Evolutionary conservation across 768 basidiomycete genomes (phyloP).

Genomic region (Tricholoma flavovirens): DNA sequence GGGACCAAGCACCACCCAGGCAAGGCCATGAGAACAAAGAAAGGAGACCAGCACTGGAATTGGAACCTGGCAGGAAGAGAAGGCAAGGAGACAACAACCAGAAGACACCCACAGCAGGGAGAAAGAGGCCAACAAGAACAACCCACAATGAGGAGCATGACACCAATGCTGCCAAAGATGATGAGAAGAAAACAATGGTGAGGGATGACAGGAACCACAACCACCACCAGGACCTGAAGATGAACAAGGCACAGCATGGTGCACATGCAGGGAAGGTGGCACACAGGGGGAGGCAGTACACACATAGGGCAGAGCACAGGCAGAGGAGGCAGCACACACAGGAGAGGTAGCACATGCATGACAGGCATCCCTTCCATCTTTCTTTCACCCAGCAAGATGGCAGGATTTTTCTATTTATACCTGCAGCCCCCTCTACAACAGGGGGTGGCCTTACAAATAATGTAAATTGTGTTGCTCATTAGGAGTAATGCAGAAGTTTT

Average conservation of each 20-base stretch:
- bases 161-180: background rate
- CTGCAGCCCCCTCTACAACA: background rate
- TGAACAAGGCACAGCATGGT: background rate
- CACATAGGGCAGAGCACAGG: background rate
- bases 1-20: background rate
- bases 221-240: background rate
- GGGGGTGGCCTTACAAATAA: background rate
- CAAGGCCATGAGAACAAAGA: background rate
- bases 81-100: too few relatives aligned
- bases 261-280: background rate
- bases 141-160: too few relatives aligned
- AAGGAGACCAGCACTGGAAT: background rate
- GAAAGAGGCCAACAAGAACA: background rate
- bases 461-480: background rate
- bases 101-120: background rate
- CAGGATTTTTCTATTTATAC: background rate
- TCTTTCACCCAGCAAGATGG: background rate
- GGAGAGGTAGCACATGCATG: background rate
- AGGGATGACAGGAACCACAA: background rate
- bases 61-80: too few relatives aligned
- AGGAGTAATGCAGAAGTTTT: background rate
- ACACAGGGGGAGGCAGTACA: background rate
- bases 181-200: background rate
- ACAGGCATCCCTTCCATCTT: background rate
- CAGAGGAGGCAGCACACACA: background rate